Conservation (phyloP, 495 filamentous ascomycete genomes). For the Penicillium lagena region DNA sequence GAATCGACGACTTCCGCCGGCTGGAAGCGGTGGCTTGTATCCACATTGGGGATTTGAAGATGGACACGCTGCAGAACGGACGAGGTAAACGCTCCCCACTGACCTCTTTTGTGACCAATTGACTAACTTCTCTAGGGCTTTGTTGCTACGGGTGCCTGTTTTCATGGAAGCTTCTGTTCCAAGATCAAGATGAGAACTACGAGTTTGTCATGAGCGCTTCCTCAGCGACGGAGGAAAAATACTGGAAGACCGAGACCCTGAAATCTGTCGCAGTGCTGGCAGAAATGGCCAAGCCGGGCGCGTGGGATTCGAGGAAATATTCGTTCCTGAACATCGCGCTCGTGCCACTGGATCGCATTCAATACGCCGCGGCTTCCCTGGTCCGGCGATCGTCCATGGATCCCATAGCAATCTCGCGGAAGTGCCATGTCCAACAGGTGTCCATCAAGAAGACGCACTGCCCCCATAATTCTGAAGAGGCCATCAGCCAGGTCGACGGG, state of each 20-base stretch:
- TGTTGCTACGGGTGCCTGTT: conserved; percentile 79
- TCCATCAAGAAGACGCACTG: conserved; percentile 87
- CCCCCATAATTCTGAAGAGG: conserved; percentile 46
- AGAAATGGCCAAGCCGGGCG: conserved; percentile 15
- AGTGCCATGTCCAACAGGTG: conserved; percentile 53
- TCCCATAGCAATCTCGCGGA: conserved; percentile 61
- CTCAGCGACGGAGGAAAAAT: conserved; percentile 69
- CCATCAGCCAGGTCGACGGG: conserved; percentile 7
- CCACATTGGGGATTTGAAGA: conserved; percentile 57
- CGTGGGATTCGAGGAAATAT: conserved; percentile 25
- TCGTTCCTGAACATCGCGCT: conserved; percentile 59
- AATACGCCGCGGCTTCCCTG: conserved; percentile 65
- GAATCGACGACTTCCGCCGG: conserved; percentile 48
- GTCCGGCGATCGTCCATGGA: conserved; percentile 76
- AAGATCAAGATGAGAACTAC: conserved; percentile 65
- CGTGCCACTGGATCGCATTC: conserved; percentile 65
- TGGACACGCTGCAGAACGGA: conserved; percentile 76
- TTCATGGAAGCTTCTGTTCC: conserved; percentile 92
- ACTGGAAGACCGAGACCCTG: conserved; percentile 55
- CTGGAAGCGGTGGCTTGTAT: conserved; percentile 75
- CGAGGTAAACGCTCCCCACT: conserved; percentile 50
- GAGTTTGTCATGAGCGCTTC: conserved; percentile 88
- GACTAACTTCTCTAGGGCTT: conserved; percentile 49
- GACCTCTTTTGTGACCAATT: background rate
- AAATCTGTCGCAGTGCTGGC: conserved; percentile 21